Evolutionary conservation across 192 early-diverging fungal genomes (phyloP).

Genomic region (Entomortierella lignicola): DNA sequence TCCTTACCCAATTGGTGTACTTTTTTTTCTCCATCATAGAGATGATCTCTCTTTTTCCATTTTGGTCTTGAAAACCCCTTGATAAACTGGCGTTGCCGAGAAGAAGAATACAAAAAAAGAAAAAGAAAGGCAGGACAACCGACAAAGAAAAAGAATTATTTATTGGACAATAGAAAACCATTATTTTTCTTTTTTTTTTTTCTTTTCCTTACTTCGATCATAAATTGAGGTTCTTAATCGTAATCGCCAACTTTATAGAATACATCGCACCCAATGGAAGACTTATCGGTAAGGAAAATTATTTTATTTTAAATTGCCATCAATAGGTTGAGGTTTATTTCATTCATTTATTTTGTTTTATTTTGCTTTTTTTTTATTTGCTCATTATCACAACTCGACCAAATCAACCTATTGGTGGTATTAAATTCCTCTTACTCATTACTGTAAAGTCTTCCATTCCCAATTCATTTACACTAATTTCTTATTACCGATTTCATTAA

Average conservation of each 20-base stretch:
- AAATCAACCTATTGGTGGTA: too few relatives aligned
- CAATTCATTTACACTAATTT: neutral
- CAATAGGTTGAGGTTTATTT: neutral
- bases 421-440: too few relatives aligned
- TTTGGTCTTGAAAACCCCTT: too few relatives aligned
- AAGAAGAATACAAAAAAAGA: too few relatives aligned
- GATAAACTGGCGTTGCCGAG: too few relatives aligned
- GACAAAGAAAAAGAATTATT: neutral
- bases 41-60: too few relatives aligned
- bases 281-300: slow-evolving; percentile 34
- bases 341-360: too few relatives aligned
- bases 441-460: neutral
- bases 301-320: neutral
- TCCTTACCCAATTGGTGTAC: too few relatives aligned
- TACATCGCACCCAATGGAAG: slow-evolving; percentile 30
- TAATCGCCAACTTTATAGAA: neutral
- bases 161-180: neutral
- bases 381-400: too few relatives aligned
- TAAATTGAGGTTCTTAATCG: neutral
- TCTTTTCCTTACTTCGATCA: slow-evolving; percentile 8
- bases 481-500: neutral
- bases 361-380: too few relatives aligned
- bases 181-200: neutral
- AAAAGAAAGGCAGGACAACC: too few relatives aligned
- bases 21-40: too few relatives aligned